Percentiles rank a stretch among this genome's conserved stretches.
Conservation (phyloP, 139 green algal genomes). For the Nannochloris sp. region DNA sequence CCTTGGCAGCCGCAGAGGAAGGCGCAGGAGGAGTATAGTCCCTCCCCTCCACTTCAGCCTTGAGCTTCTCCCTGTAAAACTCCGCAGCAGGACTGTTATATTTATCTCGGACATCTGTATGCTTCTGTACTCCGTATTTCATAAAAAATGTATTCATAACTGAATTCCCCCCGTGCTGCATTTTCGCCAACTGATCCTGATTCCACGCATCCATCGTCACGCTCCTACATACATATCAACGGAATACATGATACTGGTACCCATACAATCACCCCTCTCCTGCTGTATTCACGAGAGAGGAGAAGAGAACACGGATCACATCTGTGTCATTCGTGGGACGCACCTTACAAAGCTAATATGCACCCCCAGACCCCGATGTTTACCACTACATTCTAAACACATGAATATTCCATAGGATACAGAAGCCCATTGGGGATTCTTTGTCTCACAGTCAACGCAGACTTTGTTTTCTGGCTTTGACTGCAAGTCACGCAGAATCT, state of each 20-base stretch:
- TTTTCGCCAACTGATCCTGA: slow-evolving; percentile 82
- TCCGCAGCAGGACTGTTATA: slow-evolving; percentile 79
- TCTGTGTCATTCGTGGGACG: background rate
- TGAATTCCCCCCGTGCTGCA: slow-evolving; percentile 87
- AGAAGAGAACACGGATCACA: too few species aligned
- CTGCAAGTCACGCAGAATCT: slow-evolving; percentile 75
- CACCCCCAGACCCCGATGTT: slow-evolving; percentile 90
- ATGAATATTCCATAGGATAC: slow-evolving; percentile 97
- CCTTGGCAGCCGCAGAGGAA: background rate
- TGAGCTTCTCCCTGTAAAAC: slow-evolving; percentile 80
- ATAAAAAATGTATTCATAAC: slow-evolving; percentile 80
- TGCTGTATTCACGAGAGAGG: too few species aligned
- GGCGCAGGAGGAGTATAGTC: slow-evolving; percentile 59
- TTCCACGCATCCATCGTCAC: slow-evolving; percentile 97
- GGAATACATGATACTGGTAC: too few species aligned
- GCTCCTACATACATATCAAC: slow-evolving; percentile 43
- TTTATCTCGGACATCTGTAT: slow-evolving; percentile 82
- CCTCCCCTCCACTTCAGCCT: slow-evolving; percentile 67
- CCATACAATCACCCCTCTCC: too few species aligned
- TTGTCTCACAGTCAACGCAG: slow-evolving; percentile 89
- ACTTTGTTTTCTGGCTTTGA: slow-evolving; percentile 75
- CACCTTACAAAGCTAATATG: slow-evolving; percentile 96
- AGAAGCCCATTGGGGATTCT: slow-evolving; percentile 90
- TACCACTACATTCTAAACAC: slow-evolving; percentile 94
- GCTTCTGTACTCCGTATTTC: slow-evolving; percentile 85